Evolutionary conservation across 345 rosid species (phyloP).

Genomic region (Lepidium didymum): DNA sequence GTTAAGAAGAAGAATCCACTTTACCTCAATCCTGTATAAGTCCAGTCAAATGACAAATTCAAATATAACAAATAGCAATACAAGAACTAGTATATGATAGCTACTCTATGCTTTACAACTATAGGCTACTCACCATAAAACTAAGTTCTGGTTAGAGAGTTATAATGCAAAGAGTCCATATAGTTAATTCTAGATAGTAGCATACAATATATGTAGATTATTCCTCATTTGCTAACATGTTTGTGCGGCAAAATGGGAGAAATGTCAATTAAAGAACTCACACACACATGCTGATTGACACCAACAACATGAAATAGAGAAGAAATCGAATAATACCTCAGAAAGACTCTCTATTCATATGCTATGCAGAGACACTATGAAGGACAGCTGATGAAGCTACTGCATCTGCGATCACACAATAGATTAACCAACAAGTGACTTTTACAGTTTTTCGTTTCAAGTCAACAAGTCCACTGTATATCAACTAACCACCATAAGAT

Average conservation of each 20-base stretch:
- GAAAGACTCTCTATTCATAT: not conserved
- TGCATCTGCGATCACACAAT: not conserved
- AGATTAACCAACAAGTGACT: not conserved
- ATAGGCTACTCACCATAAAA: not conserved
- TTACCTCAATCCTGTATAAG: not conserved
- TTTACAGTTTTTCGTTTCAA: not conserved
- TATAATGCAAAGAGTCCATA: not conserved
- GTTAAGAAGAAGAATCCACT: not conserved
- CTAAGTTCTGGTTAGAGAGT: not conserved
- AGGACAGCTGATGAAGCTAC: not conserved
- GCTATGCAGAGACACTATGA: not conserved
- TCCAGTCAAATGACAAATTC: not conserved
- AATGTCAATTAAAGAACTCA: not conserved
- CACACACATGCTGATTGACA: not conserved
- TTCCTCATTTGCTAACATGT: not conserved
- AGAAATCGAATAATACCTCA: not conserved
- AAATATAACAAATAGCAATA: not conserved
- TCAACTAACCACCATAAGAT: not conserved
- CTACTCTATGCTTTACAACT: not conserved
- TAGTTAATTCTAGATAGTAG: not conserved
- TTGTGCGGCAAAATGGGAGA: not conserved
- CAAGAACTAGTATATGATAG: not conserved
- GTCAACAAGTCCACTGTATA: not conserved
- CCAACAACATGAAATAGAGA: conserved; percentile 7
- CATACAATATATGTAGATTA: not conserved